phyloP scores from a whole-genome alignment of 257 asterid genomes.

The Scutellaria baicalensis region DNA sequence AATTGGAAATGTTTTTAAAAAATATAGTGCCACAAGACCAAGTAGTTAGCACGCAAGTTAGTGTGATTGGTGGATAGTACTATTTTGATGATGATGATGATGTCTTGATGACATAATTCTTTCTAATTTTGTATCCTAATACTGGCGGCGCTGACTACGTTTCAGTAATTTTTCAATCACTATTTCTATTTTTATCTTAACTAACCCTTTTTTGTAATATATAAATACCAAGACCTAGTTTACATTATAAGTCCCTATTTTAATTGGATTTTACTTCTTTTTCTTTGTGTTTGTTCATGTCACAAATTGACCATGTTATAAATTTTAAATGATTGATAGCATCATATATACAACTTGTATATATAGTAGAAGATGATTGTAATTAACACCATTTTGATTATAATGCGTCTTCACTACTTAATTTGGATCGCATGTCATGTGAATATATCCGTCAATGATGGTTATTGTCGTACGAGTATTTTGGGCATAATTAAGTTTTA shows the following conservation, averaged over 20 bases:
- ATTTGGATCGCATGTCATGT: too few species aligned
- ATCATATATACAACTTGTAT: too few species aligned
- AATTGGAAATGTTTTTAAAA: background rate
- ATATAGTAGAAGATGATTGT: too few species aligned
- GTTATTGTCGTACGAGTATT: too few species aligned
- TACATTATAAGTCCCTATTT: background rate
- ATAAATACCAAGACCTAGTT: background rate
- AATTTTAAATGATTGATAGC: too few species aligned
- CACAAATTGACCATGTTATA: too few species aligned
- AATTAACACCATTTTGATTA: too few species aligned
- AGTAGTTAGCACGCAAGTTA: slow-evolving; percentile 22
- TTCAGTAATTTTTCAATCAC: background rate
- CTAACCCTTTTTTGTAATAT: background rate
- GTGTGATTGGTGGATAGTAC: slow-evolving; percentile 7
- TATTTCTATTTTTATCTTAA: background rate
- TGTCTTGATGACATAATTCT: background rate
- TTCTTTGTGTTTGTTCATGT: too few species aligned
- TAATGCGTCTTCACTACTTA: too few species aligned
- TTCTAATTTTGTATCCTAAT: slow-evolving; percentile 9
- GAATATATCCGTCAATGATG: too few species aligned
- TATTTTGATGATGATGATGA: background rate
- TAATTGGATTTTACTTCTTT: background rate
- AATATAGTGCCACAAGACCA: background rate
- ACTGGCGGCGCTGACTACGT: slow-evolving; percentile 28
- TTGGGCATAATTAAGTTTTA: too few species aligned